A percentile compares a stretch with the other conserved stretches of the same genome.
Conservation (phyloP, 768 basidiomycete species). For the Kwoniella shandongensis region DNA sequence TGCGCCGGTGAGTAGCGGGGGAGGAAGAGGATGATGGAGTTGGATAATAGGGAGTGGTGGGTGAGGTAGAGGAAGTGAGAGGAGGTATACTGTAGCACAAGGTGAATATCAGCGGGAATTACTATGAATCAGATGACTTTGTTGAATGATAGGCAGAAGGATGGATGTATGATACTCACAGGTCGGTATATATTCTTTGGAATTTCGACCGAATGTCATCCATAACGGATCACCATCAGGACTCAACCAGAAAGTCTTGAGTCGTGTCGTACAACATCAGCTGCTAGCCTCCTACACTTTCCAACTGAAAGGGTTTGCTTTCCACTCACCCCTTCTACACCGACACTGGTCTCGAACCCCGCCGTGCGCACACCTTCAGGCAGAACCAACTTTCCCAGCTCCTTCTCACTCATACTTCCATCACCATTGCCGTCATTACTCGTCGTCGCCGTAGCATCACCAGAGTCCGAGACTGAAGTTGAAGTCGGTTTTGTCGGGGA, state of each 20-base stretch:
- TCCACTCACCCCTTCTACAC: conserved; percentile 39
- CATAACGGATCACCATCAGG: conserved; percentile 45
- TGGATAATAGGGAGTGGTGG: conserved; percentile 42
- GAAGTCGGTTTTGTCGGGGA: no score
- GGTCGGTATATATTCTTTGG: conserved; percentile 48
- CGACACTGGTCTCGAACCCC: conserved; percentile 42
- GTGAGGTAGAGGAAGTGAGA: conserved; percentile 20
- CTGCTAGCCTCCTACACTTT: no score
- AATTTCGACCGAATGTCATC: conserved; percentile 48
- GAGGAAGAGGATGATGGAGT: conserved; percentile 46
- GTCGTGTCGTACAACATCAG: no score
- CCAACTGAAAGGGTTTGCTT: not conserved
- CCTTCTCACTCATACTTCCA: conserved; percentile 26
- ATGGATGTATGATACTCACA: conserved; percentile 30
- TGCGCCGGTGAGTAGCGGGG: conserved; percentile 48
- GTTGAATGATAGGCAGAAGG: not conserved
- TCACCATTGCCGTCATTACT: not conserved
- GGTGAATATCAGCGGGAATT: conserved; percentile 12
- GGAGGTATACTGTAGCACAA: conserved; percentile 35
- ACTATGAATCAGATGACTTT: no score
- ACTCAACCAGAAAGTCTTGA: conserved; percentile 34
- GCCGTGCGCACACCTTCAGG: conserved; percentile 43
- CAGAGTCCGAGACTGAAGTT: not conserved
- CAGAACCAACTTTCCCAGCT: conserved; percentile 38
- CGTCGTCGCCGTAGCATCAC: not conserved